A percentile compares a stretch with the other conserved stretches of the same genome.
phyloP scores from a whole-genome alignment of 495 filamentous ascomycete genomes.

The Achaetomiella virescens region DNA sequence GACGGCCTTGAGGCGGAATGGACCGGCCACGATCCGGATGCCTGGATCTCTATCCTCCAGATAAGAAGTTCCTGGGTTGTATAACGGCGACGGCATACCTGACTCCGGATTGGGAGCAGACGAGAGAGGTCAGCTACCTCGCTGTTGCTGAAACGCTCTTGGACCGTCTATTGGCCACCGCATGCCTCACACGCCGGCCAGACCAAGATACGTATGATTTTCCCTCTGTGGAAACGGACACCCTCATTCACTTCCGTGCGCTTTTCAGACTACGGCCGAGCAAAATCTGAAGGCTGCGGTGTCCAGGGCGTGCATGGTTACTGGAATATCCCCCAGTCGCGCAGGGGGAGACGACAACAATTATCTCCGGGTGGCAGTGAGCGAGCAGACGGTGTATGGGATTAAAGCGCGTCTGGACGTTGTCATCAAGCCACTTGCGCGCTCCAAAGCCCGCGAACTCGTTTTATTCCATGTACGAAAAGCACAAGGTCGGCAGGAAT shows the following conservation, averaged over 20 bases:
- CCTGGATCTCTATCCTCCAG: background rate
- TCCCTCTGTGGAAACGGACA: background rate
- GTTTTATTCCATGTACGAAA: background rate
- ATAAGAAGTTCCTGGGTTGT: background rate
- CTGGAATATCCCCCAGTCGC: no score
- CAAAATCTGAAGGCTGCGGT: background rate
- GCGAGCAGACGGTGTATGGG: no score
- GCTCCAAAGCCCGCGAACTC: background rate
- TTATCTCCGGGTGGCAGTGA: no score
- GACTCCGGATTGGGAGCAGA: slow-evolving; percentile 3
- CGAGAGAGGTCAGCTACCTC: slow-evolving; percentile 1
- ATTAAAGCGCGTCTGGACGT: background rate
- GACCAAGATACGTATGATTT: background rate
- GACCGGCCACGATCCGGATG: slow-evolving; percentile 2
- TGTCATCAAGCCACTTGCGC: background rate
- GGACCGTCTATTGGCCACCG: background rate
- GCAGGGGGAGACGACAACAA: no score
- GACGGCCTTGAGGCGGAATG: background rate
- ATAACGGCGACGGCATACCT: background rate
- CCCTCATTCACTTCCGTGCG: background rate
- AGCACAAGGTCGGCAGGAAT: slow-evolving; percentile 6
- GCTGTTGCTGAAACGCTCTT: background rate
- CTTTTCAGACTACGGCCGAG: background rate
- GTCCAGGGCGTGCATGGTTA: background rate
- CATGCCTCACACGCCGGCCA: background rate